Percentiles rank a stretch among this genome's conserved stretches.
These are phyloP conservation scores for Saccharomyces hybrid DNA, from an alignment of 1,139 yeast species.

Conservation along the genomic window DNA sequence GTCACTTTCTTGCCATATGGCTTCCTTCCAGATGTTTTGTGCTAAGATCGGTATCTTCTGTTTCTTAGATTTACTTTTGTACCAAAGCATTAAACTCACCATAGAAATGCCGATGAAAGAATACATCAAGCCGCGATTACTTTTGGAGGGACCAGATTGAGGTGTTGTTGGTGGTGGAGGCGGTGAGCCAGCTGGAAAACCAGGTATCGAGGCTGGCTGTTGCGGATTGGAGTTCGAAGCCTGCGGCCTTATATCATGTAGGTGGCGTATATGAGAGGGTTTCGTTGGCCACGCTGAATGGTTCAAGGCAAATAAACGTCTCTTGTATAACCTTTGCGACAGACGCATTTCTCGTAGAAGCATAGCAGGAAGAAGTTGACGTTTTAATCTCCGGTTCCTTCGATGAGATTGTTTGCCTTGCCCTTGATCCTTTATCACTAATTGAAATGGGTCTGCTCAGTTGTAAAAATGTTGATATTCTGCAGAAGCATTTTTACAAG, in stretches of 20 bases:
- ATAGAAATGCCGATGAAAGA: neutral
- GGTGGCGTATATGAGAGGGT: neutral
- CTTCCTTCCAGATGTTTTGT: constrained; percentile 28
- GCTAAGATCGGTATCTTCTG: neutral
- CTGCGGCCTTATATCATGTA: neutral
- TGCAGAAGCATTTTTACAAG: neutral
- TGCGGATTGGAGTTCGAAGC: neutral
- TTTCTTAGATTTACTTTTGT: neutral
- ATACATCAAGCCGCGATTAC: neutral
- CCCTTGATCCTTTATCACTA: neutral
- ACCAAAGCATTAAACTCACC: neutral
- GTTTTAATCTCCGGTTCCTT: neutral
- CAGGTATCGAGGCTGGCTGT: neutral
- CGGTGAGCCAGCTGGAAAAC: neutral
- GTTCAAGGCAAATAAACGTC: neutral
- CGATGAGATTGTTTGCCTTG: neutral
- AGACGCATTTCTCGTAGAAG: neutral
- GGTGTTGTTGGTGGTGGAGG: neutral
- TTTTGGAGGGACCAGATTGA: neutral
- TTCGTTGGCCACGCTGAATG: neutral
- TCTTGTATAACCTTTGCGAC: neutral
- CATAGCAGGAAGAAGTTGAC: neutral
- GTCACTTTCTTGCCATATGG: constrained; percentile 74
- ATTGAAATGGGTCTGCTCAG: neutral
- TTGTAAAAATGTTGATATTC: neutral